Conservation (phyloP, 768 basidiomycete genomes). For the Thelephora aurantiotincta region DNA sequence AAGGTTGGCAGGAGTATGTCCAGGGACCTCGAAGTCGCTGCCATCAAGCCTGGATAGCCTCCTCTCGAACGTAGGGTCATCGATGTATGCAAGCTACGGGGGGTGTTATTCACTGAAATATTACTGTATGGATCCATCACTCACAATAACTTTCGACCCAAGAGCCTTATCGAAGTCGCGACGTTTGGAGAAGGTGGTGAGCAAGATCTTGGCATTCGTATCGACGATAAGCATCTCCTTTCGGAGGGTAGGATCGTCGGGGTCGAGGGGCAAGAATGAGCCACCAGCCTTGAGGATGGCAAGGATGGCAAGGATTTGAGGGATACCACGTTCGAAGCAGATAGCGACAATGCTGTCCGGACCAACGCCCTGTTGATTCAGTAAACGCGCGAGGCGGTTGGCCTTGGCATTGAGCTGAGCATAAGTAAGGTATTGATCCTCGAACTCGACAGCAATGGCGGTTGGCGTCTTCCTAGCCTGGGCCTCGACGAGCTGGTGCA, state of each 20-base stretch:
- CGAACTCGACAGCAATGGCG: constrained; percentile 15
- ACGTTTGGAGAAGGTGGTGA: constrained; percentile 13
- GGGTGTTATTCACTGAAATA: background rate
- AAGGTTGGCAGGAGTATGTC: constrained; percentile 10
- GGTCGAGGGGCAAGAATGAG: constrained; percentile 13
- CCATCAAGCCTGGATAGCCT: constrained; percentile 7
- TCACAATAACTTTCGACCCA: constrained; percentile 7
- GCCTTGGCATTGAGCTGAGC: constrained; percentile 4
- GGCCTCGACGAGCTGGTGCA: constrained; percentile 7
- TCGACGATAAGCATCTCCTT: constrained; percentile 16
- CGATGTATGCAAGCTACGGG: constrained; percentile 14
- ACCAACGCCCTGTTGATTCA: constrained; percentile 14
- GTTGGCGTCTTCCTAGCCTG: constrained; percentile 11
- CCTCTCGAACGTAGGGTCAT: constrained; percentile 16
- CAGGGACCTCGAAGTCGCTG: constrained; percentile 11
- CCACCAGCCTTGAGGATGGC: constrained; percentile 20
- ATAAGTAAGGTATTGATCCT: constrained; percentile 3
- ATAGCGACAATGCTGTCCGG: constrained; percentile 15
- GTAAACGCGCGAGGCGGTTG: constrained; percentile 5
- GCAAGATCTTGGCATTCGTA: constrained; percentile 14
- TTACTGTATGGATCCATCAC: background rate
- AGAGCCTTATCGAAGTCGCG: constrained; percentile 8
- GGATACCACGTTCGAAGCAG: constrained; percentile 18
- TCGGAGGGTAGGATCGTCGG: constrained; percentile 17
- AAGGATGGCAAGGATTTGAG: constrained; percentile 15